Conservation (phyloP, 257 asterid genomes). For the Primulina tabacum region DNA sequence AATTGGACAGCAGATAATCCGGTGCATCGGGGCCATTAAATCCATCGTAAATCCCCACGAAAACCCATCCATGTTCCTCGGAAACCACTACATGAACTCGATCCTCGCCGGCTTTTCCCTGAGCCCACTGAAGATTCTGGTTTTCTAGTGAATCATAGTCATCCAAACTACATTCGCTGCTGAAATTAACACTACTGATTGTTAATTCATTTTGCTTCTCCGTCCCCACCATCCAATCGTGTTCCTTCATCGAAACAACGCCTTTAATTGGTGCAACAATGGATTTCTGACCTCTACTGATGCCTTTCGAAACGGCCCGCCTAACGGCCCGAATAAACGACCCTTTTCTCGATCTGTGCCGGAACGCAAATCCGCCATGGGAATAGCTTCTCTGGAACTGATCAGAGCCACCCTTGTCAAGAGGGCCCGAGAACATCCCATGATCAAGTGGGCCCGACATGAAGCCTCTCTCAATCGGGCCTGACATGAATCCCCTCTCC, state of each 20-base stretch:
- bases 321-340: constrained; percentile 58
- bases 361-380: constrained; percentile 72
- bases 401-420: constrained; percentile 56
- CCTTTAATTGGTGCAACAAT: constrained; percentile 87
- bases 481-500: constrained; percentile 82
- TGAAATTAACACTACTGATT: constrained; percentile 62
- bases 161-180: constrained; percentile 73
- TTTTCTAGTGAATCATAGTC: constrained; percentile 56
- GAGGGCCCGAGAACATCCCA: constrained; percentile 72
- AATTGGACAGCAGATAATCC: constrained; percentile 72
- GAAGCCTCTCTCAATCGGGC: constrained; percentile 79
- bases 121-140: constrained; percentile 96
- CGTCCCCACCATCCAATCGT: constrained; percentile 51
- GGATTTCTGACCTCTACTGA: constrained; percentile 72
- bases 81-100: constrained; percentile 93
- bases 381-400: constrained; percentile 80
- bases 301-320: constrained; percentile 70
- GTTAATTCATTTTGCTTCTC: constrained; percentile 81
- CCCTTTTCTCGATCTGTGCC: constrained; percentile 51
- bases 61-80: constrained; percentile 93
- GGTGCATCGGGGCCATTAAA: constrained; percentile 97
- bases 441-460: constrained; percentile 79
- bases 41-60: constrained; percentile 95
- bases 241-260: constrained; percentile 52
- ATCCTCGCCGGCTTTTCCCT: constrained; percentile 97